phyloP scores from a whole-genome alignment of 257 asterid species.

The Craterostigma plantagineum region DNA sequence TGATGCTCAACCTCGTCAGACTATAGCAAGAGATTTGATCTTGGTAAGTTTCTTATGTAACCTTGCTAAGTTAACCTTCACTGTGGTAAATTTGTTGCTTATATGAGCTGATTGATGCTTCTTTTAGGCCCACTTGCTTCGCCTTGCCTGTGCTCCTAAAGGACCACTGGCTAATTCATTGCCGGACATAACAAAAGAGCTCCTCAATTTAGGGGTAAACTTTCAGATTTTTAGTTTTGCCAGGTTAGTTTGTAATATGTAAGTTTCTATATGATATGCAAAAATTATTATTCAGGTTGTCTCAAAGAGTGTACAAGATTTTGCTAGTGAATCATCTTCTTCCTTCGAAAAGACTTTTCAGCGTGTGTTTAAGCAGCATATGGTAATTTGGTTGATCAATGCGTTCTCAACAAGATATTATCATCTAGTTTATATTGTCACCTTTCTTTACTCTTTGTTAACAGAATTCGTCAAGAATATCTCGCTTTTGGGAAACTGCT shows the following conservation, averaged over 20 bases:
- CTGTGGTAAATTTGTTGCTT: background rate
- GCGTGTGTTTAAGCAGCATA: conserved; percentile 47
- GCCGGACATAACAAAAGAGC: conserved; percentile 75
- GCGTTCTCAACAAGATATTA: conserved; percentile 8
- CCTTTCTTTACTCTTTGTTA: conserved; percentile 8
- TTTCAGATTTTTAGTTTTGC: conserved; percentile 10
- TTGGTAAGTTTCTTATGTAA: conserved; percentile 36
- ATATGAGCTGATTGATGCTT: conserved; percentile 13
- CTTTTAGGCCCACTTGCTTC: conserved; percentile 79
- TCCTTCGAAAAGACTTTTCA: conserved; percentile 51
- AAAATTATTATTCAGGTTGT: conserved; percentile 30
- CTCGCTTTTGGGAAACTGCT: conserved; percentile 63
- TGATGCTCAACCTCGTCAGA: conserved; percentile 31
- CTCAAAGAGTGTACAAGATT: conserved; percentile 52
- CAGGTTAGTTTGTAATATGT: background rate
- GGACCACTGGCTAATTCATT: conserved; percentile 70
- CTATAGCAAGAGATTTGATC: conserved; percentile 49
- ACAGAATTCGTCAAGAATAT: conserved; percentile 50
- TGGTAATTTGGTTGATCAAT: conserved; percentile 26
- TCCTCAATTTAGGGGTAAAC: conserved; percentile 62
- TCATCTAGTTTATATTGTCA: conserved; percentile 10
- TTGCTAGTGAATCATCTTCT: conserved; percentile 57
- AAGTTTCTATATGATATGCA: background rate
- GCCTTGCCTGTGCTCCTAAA: conserved; percentile 67
- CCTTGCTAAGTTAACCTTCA: conserved; percentile 1